These are phyloP conservation scores for Fusarium tanahbumbuense DNA, from an alignment of 2,329 filamentous ascomycete species.

Conservation along the genomic window DNA sequence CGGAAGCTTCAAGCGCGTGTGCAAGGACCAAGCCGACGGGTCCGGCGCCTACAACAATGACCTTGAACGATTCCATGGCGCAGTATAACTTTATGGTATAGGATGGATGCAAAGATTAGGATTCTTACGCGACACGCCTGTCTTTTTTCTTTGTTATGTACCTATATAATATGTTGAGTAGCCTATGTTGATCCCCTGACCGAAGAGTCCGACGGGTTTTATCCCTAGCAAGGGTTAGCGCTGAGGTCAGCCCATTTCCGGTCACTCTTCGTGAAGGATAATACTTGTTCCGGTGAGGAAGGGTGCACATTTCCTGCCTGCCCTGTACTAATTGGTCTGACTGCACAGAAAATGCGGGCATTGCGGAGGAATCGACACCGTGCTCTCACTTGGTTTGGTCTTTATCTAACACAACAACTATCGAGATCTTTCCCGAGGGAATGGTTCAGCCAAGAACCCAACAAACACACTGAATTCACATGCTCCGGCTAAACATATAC, in stretches of 20 bases:
- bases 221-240: background rate
- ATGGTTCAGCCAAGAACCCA: background rate
- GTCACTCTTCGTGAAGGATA: background rate
- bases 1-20: constrained; percentile 12
- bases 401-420: background rate
- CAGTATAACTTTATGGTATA: background rate
- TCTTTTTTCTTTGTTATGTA: background rate
- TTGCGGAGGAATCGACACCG: background rate
- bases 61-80: constrained; percentile 21
- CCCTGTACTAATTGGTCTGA: background rate
- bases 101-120: background rate
- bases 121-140: background rate
- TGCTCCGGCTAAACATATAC: background rate
- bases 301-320: accelerated
- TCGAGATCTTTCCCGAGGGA: background rate
- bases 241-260: background rate
- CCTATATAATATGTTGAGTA: background rate
- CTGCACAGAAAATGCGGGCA: background rate
- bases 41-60: constrained; percentile 24
- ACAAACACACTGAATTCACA: too few relatives aligned
- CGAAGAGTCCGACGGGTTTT: constrained; percentile 1
- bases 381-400: background rate
- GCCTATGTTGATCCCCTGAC: background rate
- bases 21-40: constrained; percentile 21
- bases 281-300: background rate